These are phyloP conservation scores for Salix suchowensis DNA, from an alignment of 345 rosid species.

Conservation along the genomic window DNA sequence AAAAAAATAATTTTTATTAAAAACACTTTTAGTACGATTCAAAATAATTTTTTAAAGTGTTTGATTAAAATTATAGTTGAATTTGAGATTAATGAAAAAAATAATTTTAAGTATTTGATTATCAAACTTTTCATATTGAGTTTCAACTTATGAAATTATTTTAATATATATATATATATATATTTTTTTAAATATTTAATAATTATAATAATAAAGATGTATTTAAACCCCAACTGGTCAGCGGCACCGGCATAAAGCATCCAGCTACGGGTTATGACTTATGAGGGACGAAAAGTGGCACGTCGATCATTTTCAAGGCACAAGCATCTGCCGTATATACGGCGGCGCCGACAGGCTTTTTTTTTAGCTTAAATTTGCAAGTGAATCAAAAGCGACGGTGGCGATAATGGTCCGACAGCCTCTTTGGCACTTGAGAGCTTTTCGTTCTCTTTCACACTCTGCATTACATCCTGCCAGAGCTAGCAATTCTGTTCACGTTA, in stretches of 20 bases:
- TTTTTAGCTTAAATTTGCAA: background rate
- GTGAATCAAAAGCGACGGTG: slow-evolving; percentile 13
- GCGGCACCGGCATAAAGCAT: too few species aligned
- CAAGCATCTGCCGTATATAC: background rate
- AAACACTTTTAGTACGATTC: rapidly evolving
- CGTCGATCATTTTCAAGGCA: slow-evolving; percentile 1
- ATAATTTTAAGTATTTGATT: too few species aligned
- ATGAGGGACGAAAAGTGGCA: slow-evolving; percentile 7
- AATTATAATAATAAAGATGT: too few species aligned
- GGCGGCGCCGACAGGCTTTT: slow-evolving; percentile 32
- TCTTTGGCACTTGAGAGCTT: background rate
- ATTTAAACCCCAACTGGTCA: too few species aligned
- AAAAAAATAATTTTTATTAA: too few species aligned
- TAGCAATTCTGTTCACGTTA: background rate
- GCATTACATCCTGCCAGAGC: background rate
- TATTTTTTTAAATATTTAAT: too few species aligned
- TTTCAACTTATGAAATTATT: too few species aligned
- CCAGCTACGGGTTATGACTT: background rate
- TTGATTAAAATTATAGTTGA: too few species aligned
- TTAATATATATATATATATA: too few species aligned
- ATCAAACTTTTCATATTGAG: rapidly evolving
- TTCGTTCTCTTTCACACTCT: background rate
- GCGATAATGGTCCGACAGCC: slow-evolving; percentile 15
- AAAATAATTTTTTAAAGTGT: too few species aligned
- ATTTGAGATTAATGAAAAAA: too few species aligned